Base-by-base conservation (phyloP, 163 green algal genomes). In the Prototheca wickerhamii region DNA sequence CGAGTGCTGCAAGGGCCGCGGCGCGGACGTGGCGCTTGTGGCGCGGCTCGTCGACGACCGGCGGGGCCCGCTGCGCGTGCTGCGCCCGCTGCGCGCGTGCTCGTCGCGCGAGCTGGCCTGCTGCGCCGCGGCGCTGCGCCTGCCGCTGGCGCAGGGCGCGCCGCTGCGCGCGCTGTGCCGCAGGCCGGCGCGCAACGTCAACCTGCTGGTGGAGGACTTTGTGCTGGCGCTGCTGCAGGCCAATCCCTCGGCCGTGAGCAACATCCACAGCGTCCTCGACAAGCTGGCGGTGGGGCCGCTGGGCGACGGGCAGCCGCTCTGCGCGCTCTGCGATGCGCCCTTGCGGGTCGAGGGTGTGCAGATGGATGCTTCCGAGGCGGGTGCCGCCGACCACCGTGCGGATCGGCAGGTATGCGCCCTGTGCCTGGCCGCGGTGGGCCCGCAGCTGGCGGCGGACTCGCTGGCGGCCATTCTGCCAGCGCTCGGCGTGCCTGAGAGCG, bases 1-100 rank as follows among this genome's bases (percentile, higher is more conserved):
- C 23, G 75, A 81, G 3, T 74, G 78, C 3, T 67, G 70, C 26
- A 91, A 91, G 67, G 82, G 75, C 31, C 58, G 64, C 23, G 76
- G 76, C 18, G 77, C 69, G 30, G 66, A 58, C 31, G 46, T 75
- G 52, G 26, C 77, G 15, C 57, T 46, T 2, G 61, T 76, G n/a
- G 52, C 75, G 44, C 59, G 57, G 6, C 44, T 68, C 32, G 33
- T 67, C 34, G 71, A 77, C 65, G 68, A 55, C 25, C 57, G 71
- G 65, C 49, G 53, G 6, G 69, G 4, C 10, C 15, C 3, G 37
- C 25, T n/a, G 12, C 4, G 29, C 40, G 15, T 15, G 40, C 40
- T 54, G 12, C 46, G 46, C 46, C 46, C 46, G 12, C 18, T 54
- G 12, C 46, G 46, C 46, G 46, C n/a, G 12, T 12, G 5, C 12